These are phyloP conservation scores for Phytophthora chlamydospora DNA, from an alignment of 352 stramenopile species.

Conservation along the genomic window DNA sequence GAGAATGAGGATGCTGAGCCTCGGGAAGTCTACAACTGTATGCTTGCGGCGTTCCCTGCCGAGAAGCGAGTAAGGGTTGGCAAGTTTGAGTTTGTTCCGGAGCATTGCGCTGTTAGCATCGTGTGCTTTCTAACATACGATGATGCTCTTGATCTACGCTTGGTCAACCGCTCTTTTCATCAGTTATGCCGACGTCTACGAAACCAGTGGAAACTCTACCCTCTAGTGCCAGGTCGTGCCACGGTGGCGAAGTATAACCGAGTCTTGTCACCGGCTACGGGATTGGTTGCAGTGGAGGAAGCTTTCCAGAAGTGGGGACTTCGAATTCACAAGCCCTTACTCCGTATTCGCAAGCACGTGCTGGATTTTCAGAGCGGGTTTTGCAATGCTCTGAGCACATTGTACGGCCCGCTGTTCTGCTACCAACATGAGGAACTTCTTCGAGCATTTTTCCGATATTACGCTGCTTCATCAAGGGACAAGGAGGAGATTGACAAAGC, in stretches of 20 bases:
- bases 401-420: slow-evolving; percentile 61
- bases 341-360: slow-evolving; percentile 51
- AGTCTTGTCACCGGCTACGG: slow-evolving; percentile 44
- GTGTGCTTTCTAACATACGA: slow-evolving; percentile 55
- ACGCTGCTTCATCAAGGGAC: slow-evolving; percentile 16
- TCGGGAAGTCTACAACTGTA: neutral
- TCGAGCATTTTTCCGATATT: slow-evolving; percentile 44
- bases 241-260: slow-evolving; percentile 45
- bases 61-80: slow-evolving; percentile 30
- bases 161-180: slow-evolving; percentile 49
- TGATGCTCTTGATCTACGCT: slow-evolving; percentile 51
- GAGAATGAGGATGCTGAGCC: neutral
- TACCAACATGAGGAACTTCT: slow-evolving; percentile 59
- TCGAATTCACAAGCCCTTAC: slow-evolving; percentile 48
- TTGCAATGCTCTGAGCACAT: slow-evolving; percentile 48
- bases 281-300: slow-evolving; percentile 51
- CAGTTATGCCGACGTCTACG: slow-evolving; percentile 42
- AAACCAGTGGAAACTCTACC: slow-evolving; percentile 60
- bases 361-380: slow-evolving; percentile 68
- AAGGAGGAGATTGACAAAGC: slow-evolving; percentile 49
- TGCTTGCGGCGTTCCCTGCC: slow-evolving; percentile 35
- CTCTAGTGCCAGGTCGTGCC: slow-evolving; percentile 37
- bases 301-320: slow-evolving; percentile 67
- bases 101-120: slow-evolving; percentile 29
- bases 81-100: slow-evolving; percentile 34